Conservation (phyloP, 1,139 yeast species). For the Hansenula anomala region DNA sequence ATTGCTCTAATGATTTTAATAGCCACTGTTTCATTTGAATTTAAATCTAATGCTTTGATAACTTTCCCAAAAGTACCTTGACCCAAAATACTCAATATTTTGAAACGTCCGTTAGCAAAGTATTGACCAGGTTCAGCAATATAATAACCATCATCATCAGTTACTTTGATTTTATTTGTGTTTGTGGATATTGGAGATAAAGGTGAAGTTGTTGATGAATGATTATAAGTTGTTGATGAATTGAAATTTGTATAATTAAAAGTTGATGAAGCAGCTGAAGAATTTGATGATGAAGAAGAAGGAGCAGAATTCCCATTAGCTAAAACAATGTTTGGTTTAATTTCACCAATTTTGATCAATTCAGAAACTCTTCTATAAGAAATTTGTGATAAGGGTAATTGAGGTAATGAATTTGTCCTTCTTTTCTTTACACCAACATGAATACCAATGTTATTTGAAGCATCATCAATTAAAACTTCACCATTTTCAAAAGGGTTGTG, state of each 20-base stretch:
- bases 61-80: slow-evolving; percentile 99
- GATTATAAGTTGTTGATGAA: background rate
- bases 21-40: slow-evolving; percentile 66
- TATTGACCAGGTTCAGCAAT: slow-evolving; percentile 54
- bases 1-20: slow-evolving; percentile 83
- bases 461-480: too few relatives aligned
- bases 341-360: slow-evolving; percentile 31
- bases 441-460: background rate
- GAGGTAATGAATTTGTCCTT: slow-evolving; percentile 69
- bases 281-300: slow-evolving; percentile 6
- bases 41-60: slow-evolving; percentile 57
- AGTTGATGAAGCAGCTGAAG: background rate
- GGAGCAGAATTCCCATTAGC: slow-evolving; percentile 1
- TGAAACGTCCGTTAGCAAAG: slow-evolving; percentile 65
- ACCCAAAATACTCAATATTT: slow-evolving; percentile 69
- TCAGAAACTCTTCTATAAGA: slow-evolving; percentile 27
- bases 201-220: slow-evolving; percentile 11
- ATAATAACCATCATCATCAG: slow-evolving; percentile 83
- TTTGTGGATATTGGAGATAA: slow-evolving; percentile 14
- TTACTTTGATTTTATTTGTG: slow-evolving; percentile 14
- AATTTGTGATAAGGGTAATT: slow-evolving; percentile 47
- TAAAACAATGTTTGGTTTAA: slow-evolving; percentile 30
- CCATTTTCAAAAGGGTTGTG: too few relatives aligned
- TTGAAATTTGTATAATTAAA: background rate
- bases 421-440: slow-evolving; percentile 37